Conservation (phyloP, 208 protist species). For the Kentomonas sorsogonicus region DNA sequence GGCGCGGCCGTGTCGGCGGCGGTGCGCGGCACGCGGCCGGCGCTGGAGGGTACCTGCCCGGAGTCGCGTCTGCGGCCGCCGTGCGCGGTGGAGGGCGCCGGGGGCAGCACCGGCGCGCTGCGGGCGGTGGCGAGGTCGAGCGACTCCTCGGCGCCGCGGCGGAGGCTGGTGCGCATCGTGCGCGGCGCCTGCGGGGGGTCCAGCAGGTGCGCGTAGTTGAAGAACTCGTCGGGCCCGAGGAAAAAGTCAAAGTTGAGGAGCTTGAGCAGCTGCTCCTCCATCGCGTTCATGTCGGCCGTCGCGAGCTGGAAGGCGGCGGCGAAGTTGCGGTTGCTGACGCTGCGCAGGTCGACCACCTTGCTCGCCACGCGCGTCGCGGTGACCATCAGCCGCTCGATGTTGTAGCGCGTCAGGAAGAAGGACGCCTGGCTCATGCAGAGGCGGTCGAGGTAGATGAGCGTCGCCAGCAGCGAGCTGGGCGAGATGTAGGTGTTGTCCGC, state of each 20-base stretch:
- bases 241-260: slow-evolving; percentile 74
- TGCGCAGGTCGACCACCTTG: slow-evolving; percentile 83
- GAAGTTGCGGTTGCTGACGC: slow-evolving; percentile 86
- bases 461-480: slow-evolving; percentile 58
- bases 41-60: background rate
- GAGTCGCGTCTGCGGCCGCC: background rate
- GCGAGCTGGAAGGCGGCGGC: slow-evolving; percentile 57
- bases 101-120: background rate
- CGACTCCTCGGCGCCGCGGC: background rate
- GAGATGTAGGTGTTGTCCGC: slow-evolving; percentile 83
- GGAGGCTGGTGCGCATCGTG: slow-evolving; percentile 1
- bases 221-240: slow-evolving; percentile 65
- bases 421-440: slow-evolving; percentile 51
- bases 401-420: slow-evolving; percentile 51
- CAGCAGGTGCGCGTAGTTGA: slow-evolving; percentile 50
- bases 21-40: background rate
- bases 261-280: slow-evolving; percentile 72
- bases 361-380: slow-evolving; percentile 67
- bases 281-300: slow-evolving; percentile 59
- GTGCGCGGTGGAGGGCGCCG: slow-evolving; percentile 8
- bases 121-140: background rate
- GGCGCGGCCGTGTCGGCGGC: background rate
- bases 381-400: slow-evolving; percentile 73
- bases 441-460: slow-evolving; percentile 79
- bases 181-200: slow-evolving; percentile 18